A percentile compares a stretch with the other conserved stretches of the same genome.
These are phyloP conservation scores for Collybia mongolica DNA, from an alignment of 768 basidiomycete genomes.

Conservation along the genomic window DNA sequence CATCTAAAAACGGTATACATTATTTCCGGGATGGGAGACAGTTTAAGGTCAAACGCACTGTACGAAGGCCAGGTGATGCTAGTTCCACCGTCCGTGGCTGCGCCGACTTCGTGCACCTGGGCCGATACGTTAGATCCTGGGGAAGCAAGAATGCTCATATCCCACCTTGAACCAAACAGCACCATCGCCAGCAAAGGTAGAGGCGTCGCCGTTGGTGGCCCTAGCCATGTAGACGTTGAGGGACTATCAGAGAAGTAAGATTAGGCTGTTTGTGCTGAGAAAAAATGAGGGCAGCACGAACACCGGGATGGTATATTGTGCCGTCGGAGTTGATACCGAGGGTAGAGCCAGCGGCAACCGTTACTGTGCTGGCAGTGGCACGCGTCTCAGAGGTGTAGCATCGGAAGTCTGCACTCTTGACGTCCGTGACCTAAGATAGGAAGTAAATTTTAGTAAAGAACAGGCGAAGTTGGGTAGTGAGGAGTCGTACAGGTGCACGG, in stretches of 20 bases:
- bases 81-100: constrained; percentile 43
- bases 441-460: not conserved
- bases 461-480: not conserved
- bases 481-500: constrained; percentile 30
- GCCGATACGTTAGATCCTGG: too few relatives aligned
- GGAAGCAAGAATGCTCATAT: not conserved
- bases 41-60: constrained; percentile 22
- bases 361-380: constrained; percentile 40
- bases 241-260: not conserved
- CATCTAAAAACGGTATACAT: constrained; percentile 4
- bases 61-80: constrained; percentile 46
- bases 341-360: constrained; percentile 41
- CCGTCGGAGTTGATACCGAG: constrained; percentile 41
- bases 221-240: constrained; percentile 44
- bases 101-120: constrained; percentile 41
- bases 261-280: not conserved
- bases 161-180: constrained; percentile 44
- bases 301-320: constrained; percentile 50
- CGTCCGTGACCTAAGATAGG: constrained; percentile 37
- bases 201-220: constrained; percentile 33
- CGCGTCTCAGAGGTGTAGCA: constrained; percentile 43
- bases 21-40: not conserved
- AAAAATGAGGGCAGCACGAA: constrained; percentile 13
- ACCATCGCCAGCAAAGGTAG: constrained; percentile 41
- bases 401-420: constrained; percentile 44